phyloP scores from a whole-genome alignment of 192 early-diverging fungal species.

The Nowakowskiella sp. region DNA sequence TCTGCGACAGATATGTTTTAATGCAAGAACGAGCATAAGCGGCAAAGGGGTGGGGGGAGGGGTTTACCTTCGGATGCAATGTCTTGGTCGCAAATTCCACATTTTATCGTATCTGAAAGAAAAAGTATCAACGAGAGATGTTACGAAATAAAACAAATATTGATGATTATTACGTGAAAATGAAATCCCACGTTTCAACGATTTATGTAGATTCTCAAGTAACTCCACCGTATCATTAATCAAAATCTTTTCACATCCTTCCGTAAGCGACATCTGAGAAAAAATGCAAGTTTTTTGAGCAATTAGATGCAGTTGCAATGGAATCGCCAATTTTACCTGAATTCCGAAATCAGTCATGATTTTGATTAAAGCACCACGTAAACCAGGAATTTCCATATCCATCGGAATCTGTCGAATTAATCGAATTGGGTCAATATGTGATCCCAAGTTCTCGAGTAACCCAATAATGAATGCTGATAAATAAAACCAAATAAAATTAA shows the following conservation, averaged over 20 bases:
- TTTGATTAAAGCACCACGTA: conserved; percentile 74
- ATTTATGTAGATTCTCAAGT: conserved; percentile 30
- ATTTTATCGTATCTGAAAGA: conserved; percentile 10
- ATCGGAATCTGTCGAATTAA: conserved; percentile 75
- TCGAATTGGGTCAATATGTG: conserved; percentile 74
- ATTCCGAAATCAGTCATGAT: conserved; percentile 88
- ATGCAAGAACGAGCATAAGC: conserved; percentile 5
- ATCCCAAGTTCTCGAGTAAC: conserved; percentile 81
- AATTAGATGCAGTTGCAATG: neutral
- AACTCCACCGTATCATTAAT: conserved; percentile 78
- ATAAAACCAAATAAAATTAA: conserved; percentile 7
- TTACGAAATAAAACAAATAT: conserved; percentile 1
- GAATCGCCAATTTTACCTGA: conserved; percentile 42
- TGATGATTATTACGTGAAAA: conserved; percentile 15
- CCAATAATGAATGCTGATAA: conserved; percentile 78
- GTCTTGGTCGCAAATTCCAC: conserved; percentile 16
- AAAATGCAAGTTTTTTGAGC: conserved; percentile 6
- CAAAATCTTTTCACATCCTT: conserved; percentile 87
- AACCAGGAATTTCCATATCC: conserved; percentile 68
- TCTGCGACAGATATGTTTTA: conserved; percentile 16
- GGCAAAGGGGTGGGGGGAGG: neutral
- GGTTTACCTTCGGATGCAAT: conserved; percentile 21
- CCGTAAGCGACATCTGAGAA: conserved; percentile 65
- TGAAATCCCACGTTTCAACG: conserved; percentile 15
- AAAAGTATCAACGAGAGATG: conserved; percentile 4